phyloP scores from a whole-genome alignment of 495 filamentous ascomycete genomes.

The Niebla homalea region DNA sequence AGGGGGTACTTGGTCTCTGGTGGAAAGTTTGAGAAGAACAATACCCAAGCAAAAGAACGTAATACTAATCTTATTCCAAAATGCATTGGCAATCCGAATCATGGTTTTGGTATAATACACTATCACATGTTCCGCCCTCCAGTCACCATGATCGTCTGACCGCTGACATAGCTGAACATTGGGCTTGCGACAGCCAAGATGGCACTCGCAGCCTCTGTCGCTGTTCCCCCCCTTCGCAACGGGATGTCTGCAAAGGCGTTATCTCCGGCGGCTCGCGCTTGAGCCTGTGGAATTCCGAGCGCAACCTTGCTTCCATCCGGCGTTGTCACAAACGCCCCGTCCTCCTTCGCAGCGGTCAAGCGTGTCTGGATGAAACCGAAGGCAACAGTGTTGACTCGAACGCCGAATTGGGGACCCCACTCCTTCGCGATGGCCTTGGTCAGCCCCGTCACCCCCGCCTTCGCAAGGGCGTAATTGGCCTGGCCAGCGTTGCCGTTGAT shows the following conservation, averaged over 20 bases:
- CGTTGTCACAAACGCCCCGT: slow-evolving; percentile 59
- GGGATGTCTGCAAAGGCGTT: slow-evolving; percentile 57
- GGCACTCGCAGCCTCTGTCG: slow-evolving; percentile 66
- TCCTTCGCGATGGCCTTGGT: slow-evolving; percentile 84
- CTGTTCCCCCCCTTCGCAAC: slow-evolving; percentile 56
- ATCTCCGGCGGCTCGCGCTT: slow-evolving; percentile 24
- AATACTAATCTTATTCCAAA: too few relatives aligned
- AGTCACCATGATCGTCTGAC: slow-evolving; percentile 70
- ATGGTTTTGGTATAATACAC: not conserved
- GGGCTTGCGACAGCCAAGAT: slow-evolving; percentile 71
- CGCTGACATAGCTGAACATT: slow-evolving; percentile 66
- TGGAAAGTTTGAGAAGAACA: slow-evolving; percentile 49
- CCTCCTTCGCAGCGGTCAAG: slow-evolving; percentile 67
- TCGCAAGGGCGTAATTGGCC: slow-evolving; percentile 72
- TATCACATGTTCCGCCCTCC: slow-evolving; percentile 66
- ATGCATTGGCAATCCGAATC: too few relatives aligned
- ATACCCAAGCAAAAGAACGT: not conserved
- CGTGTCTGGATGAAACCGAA: slow-evolving; percentile 55
- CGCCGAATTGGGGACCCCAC: slow-evolving; percentile 76
- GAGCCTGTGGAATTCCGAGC: slow-evolving; percentile 57
- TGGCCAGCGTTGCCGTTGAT: slow-evolving; percentile 78
- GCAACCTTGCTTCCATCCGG: slow-evolving; percentile 66
- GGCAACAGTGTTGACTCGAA: slow-evolving; percentile 55
- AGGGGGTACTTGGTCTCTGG: slow-evolving; percentile 77
- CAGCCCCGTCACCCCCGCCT: slow-evolving; percentile 66